Percentiles rank a stretch among this genome's conserved stretches.
Evolutionary conservation across 495 filamentous ascomycete species (phyloP).

Genomic region (Penicillium alfredii): DNA sequence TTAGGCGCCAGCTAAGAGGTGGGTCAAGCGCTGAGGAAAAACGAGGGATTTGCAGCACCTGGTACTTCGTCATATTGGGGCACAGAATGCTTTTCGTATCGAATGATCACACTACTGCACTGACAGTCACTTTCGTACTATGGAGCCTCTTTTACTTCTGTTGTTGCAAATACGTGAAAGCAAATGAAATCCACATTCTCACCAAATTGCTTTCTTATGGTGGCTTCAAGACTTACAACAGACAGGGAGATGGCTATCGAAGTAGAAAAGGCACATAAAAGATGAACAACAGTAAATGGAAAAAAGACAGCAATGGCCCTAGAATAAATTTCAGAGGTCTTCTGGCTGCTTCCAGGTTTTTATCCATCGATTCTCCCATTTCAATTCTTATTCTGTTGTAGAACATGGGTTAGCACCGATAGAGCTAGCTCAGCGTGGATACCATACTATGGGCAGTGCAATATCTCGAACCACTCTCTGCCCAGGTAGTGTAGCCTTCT

Average conservation of each 20-base stretch:
- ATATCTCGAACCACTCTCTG: conserved; percentile 6
- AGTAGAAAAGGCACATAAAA: background rate
- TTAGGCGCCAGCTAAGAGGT: no score
- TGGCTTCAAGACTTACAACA: background rate
- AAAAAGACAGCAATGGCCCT: background rate
- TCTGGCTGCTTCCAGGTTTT: background rate
- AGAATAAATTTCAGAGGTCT: background rate
- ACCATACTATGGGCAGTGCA: conserved; percentile 5
- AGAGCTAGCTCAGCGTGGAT: background rate
- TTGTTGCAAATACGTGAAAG: background rate
- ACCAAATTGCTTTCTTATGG: background rate
- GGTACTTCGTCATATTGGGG: no score
- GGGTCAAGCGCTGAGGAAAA: no score
- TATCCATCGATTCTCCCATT: background rate
- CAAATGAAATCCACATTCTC: background rate
- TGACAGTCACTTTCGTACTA: no score
- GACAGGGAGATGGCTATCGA: background rate
- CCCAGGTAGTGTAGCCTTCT: conserved; percentile 5
- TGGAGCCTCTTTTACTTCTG: no score
- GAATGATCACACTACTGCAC: no score
- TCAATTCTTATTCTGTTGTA: background rate
- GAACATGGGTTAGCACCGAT: background rate
- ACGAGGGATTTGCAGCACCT: no score
- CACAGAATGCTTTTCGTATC: no score
- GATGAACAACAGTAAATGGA: background rate